These are phyloP conservation scores for Coniosporium apollinis DNA, from an alignment of 495 filamentous ascomycete species.

Conservation along the genomic window DNA sequence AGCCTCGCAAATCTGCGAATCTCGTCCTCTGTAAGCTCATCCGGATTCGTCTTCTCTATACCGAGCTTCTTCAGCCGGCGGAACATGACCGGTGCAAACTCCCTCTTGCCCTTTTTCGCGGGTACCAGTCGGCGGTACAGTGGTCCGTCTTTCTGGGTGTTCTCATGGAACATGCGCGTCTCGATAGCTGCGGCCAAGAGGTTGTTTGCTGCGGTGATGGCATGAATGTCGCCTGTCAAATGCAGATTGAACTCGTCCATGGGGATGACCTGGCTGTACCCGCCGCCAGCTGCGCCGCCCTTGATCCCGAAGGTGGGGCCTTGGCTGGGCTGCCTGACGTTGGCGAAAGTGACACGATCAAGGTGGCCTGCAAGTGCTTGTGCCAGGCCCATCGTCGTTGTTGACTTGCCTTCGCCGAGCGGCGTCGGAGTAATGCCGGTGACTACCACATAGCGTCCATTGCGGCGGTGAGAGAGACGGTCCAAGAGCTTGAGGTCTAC, in stretches of 20 bases:
- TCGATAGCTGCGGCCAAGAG: slow-evolving; percentile 96
- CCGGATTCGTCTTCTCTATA: slow-evolving; percentile 83
- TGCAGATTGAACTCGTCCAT: slow-evolving; percentile 99
- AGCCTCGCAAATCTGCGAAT: slow-evolving; percentile 73
- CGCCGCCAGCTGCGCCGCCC: slow-evolving; percentile 89
- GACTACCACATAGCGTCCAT: slow-evolving; percentile 83
- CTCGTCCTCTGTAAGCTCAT: slow-evolving; percentile 81
- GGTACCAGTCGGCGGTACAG: slow-evolving; percentile 84
- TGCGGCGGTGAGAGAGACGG: slow-evolving; percentile 65
- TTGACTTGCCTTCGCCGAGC: slow-evolving; percentile 96
- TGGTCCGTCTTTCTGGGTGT: slow-evolving; percentile 77
- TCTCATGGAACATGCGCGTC: slow-evolving; percentile 95
- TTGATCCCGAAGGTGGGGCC: slow-evolving; percentile 98
- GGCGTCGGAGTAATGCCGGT: slow-evolving; percentile 94
- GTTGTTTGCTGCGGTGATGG: slow-evolving; percentile 94
- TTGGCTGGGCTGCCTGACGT: slow-evolving; percentile 92
- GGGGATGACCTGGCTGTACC: slow-evolving; percentile 96
- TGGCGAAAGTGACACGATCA: slow-evolving; percentile 77
- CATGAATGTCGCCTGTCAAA: slow-evolving; percentile 93
- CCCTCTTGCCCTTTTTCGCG: slow-evolving; percentile 70
- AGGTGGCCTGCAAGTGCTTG: slow-evolving; percentile 89
- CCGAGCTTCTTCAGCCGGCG: slow-evolving; percentile 84
- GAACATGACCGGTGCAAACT: slow-evolving; percentile 81
- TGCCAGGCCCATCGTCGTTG: slow-evolving; percentile 88
- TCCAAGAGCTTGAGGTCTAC: slow-evolving; percentile 67